phyloP scores from a whole-genome alignment of 371 early-diverging fungal species.

The Zychaea mexicana region DNA sequence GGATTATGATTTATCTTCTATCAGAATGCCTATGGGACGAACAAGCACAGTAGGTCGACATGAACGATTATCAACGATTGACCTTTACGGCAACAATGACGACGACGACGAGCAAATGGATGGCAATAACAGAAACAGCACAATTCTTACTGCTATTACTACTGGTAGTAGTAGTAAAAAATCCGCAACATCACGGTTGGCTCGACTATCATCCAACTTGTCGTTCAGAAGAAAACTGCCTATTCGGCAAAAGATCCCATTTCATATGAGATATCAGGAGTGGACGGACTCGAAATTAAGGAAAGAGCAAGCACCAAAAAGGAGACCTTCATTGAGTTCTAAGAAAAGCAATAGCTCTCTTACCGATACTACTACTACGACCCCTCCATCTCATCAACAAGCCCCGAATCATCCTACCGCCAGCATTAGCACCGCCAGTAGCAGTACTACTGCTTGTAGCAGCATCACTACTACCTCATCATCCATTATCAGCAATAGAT shows the following conservation, averaged over 20 bases:
- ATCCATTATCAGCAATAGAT: background rate
- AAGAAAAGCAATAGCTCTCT: background rate
- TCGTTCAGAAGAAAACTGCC: conserved; percentile 21
- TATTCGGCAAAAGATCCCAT: conserved; percentile 28
- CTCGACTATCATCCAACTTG: conserved; percentile 16
- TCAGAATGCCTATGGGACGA: background rate
- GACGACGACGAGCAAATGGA: background rate
- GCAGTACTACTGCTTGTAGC: too few species aligned
- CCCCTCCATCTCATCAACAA: background rate
- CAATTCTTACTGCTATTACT: too few species aligned
- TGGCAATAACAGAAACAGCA: background rate
- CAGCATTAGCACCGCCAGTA: too few species aligned
- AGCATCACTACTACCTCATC: background rate
- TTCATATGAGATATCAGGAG: conserved; percentile 38
- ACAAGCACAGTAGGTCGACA: background rate
- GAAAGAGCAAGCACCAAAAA: conserved; percentile 9
- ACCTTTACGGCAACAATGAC: background rate
- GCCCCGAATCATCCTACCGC: background rate
- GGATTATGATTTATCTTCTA: background rate
- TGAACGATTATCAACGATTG: background rate
- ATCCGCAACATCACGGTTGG: conserved; percentile 8
- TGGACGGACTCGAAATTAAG: conserved; percentile 28
- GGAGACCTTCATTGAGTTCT: conserved; percentile 3
- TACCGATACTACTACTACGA: background rate
- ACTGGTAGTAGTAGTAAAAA: background rate